These are phyloP conservation scores for Tolypocladium cylindrosporum DNA, from an alignment of 2,329 filamentous ascomycete genomes.

Conservation along the genomic window DNA sequence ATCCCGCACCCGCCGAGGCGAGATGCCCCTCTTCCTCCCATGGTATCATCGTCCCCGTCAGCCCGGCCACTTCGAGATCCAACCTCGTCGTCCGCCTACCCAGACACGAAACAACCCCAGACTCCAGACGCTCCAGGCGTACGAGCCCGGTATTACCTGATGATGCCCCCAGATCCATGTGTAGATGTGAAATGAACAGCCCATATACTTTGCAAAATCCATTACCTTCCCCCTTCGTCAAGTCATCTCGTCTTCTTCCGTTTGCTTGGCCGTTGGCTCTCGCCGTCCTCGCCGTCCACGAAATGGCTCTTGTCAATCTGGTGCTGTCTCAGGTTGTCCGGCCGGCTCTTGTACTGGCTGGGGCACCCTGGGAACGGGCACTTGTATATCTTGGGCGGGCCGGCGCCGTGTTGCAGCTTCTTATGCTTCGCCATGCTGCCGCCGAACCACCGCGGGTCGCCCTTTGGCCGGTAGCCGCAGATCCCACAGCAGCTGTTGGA, in stretches of 20 bases:
- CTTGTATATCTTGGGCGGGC: slow-evolving; percentile 39
- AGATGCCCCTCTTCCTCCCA: neutral
- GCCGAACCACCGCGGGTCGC: slow-evolving; percentile 47
- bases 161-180: neutral
- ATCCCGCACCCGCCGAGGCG: neutral
- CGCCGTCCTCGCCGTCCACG: slow-evolving; percentile 30
- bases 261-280: slow-evolving; percentile 30
- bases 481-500: slow-evolving; percentile 37
- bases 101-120: neutral
- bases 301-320: slow-evolving; percentile 47
- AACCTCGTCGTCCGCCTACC: neutral
- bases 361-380: slow-evolving; percentile 44
- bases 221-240: neutral
- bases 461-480: slow-evolving; percentile 45
- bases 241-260: slow-evolving; percentile 29
- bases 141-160: neutral
- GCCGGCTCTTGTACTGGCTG: slow-evolving; percentile 45
- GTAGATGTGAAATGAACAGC: neutral
- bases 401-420: slow-evolving; percentile 40
- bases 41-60: neutral
- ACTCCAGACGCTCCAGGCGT: neutral
- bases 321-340: slow-evolving; percentile 46
- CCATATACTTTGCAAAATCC: neutral
- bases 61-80: neutral
- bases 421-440: slow-evolving; percentile 50